Conservation (phyloP, 1,139 yeast genomes). For the Magnusiomyces fungicola region DNA sequence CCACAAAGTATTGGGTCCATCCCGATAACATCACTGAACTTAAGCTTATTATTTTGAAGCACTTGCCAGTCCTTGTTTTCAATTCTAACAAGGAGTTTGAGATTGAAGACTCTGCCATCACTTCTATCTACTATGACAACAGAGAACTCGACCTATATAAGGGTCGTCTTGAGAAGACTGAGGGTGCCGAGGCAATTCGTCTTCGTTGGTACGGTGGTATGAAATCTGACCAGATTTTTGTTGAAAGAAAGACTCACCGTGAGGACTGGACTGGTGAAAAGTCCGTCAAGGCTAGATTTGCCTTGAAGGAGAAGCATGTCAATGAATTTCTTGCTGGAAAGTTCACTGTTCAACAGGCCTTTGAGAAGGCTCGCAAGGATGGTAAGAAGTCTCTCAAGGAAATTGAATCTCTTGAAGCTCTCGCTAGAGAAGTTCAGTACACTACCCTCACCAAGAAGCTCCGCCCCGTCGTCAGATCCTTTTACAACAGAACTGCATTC, state of each 20-base stretch:
- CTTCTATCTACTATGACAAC: constrained; percentile 93
- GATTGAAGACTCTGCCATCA: constrained; percentile 88
- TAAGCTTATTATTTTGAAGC: constrained; percentile 84
- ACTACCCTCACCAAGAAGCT: constrained; percentile 73
- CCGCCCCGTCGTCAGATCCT: constrained; percentile 92
- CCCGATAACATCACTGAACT: constrained; percentile 98
- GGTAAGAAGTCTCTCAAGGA: constrained; percentile 84
- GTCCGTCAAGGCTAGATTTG: constrained; percentile 93
- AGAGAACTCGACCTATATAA: constrained; percentile 81
- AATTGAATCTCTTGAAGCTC: constrained; percentile 82
- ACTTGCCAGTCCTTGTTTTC: constrained; percentile 91
- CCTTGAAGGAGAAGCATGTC: constrained; percentile 83
- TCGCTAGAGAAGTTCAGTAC: constrained; percentile 90
- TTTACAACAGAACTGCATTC: constrained; percentile 96
- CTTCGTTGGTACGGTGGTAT: constrained; percentile 99
- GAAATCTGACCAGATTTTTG: constrained; percentile 86
- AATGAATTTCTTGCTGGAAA: constrained; percentile 77
- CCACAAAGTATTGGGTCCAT: constrained; percentile 98
- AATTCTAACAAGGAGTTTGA: constrained; percentile 95
- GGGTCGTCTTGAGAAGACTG: constrained; percentile 91
- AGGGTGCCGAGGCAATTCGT: constrained; percentile 98
- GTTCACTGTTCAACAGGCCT: constrained; percentile 80
- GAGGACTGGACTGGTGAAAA: constrained; percentile 99
- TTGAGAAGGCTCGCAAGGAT: constrained; percentile 86
- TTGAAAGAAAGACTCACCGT: constrained; percentile 95